Base-by-base conservation (phyloP, 2,329 filamentous ascomycete genomes). In the Arthrobotrys sphaeroides region DNA sequence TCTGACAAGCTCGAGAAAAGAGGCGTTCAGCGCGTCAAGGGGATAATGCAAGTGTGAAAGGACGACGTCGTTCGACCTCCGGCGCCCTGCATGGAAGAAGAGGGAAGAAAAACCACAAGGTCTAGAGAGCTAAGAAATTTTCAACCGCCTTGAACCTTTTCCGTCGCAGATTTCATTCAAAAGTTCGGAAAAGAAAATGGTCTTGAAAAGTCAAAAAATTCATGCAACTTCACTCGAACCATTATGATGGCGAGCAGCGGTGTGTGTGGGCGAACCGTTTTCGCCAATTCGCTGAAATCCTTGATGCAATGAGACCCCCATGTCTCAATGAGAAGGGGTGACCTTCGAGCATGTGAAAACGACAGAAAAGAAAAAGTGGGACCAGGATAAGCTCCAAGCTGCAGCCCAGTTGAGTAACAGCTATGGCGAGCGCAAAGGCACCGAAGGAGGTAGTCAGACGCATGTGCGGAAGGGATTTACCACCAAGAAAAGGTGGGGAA, bases 201-300 rank as follows among this genome's bases (percentile, higher is more conserved):
- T 6, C 18, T 22, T 33, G 13, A 24, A 38, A 10, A 38, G 9
- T 55, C 31, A 55, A 55, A 33, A 55, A 36, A n/a, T n/a, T 55
- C 31, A 55, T 55, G 51, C 31, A 55, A 55, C 51, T 38, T 55
- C 31, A 55, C 38, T n/a, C 49, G 5, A 36, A 38, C 16, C 6
- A 22, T 26, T 55, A 55, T 55, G 28, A 55, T 55, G 31, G 51
- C 28, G 16, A 45, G 22, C 18, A 16, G 43, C 18, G 12, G 42
- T 57, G 66, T 43, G 49, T 47, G 64, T 67, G 64, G 55, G 55
- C 45, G 24, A 75, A 68, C 72, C 38, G 45, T 64, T 75, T 75
- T 69, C 64, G 72, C 72, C 64, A 75, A 75, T 75, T 73, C 60
- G 69, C 60, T 38, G 28, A 28, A 64, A 65, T 51, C 51, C 38